Conservation (phyloP, 805 yeast species). For the Candida vaughaniae region DNA sequence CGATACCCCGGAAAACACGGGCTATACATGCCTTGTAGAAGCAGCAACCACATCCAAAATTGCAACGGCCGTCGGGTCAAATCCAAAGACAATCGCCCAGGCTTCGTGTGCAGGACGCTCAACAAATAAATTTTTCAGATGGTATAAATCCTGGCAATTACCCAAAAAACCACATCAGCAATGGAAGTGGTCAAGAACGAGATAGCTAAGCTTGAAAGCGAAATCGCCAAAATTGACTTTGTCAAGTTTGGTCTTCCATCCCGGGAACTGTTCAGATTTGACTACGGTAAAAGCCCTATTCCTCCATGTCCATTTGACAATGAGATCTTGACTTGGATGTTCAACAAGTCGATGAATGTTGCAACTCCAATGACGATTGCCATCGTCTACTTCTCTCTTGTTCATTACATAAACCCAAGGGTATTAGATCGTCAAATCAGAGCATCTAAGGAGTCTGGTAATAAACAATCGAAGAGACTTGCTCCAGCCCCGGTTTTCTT, state of each 20-base stretch:
- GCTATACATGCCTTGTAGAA: no score
- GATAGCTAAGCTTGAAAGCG: neutral
- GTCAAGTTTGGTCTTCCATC: conserved; percentile 37
- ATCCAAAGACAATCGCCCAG: neutral
- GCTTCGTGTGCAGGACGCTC: conserved; percentile 7
- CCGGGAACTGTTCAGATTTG: conserved; percentile 28
- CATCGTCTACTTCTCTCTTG: conserved; percentile 54
- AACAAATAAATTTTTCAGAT: conserved; percentile 5
- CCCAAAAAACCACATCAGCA: conserved; percentile 1
- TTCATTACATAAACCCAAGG: conserved; percentile 52
- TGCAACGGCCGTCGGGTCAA: conserved; percentile 1
- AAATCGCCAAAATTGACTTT: conserved; percentile 13
- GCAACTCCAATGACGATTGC: conserved; percentile 59
- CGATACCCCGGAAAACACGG: no score
- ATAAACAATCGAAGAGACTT: conserved; percentile 25
- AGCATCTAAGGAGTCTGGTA: conserved; percentile 15
- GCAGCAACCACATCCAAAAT: no score
- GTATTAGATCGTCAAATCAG: conserved; percentile 45
- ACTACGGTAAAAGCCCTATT: conserved; percentile 26
- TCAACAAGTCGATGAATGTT: conserved; percentile 45
- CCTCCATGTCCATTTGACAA: conserved; percentile 36
- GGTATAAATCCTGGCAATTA: neutral
- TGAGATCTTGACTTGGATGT: conserved; percentile 31
- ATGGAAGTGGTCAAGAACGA: neutral
- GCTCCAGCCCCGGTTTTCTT: conserved; percentile 55